Evolutionary conservation across 1,139 yeast species (phyloP), one percentile per base, ranked within the genome.

Genomic region (Candida buenavistaensis): DNA sequence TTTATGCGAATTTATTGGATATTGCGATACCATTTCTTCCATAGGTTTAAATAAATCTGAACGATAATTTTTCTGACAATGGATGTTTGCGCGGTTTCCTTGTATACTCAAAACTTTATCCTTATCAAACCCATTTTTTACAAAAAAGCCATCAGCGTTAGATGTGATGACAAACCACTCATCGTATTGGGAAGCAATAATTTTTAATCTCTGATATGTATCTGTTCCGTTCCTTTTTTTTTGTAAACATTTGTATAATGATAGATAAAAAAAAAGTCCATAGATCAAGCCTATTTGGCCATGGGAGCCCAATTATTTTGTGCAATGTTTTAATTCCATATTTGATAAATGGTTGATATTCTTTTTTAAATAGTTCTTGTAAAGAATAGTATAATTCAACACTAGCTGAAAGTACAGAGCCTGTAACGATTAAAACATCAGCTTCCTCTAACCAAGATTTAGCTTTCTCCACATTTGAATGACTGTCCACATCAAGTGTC

Each of bases 261-360:
- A 30, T 40, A 37, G 4, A 40, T 27, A 28, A 36, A 40, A 14
- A n/a, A n/a, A 38, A 40, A 37, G 37, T 40, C 44, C 42, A 40
- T n/a, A 29, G 14, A 4, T 38, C 40, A n/a, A 36, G 7, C n/a
- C 25, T 14, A 3, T 30, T 15, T 2, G 42, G 40, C 40, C 42
- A 40, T 3, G 33, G 31, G 23, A 27, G 31, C 3, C 41, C 41
- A 17, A 38, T 38, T 2, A 39, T 36, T n/a, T 14, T 37, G 11
- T 38, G 36, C 11, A 38, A 30, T 11, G 32, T 19, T 6, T 20
- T 26, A 12, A 38, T 33, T n/a, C 34, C 34, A 21, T 23, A 38
- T 16, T 36, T 35, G 20, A 32, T 19, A 28, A 38, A 38, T 14
- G 39, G 39, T 3, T 30, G 2, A 19, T 38, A 38, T 10, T 38